These are phyloP conservation scores for Picea sitchensis DNA, from an alignment of 75 land plant species.

Conservation along the genomic window DNA sequence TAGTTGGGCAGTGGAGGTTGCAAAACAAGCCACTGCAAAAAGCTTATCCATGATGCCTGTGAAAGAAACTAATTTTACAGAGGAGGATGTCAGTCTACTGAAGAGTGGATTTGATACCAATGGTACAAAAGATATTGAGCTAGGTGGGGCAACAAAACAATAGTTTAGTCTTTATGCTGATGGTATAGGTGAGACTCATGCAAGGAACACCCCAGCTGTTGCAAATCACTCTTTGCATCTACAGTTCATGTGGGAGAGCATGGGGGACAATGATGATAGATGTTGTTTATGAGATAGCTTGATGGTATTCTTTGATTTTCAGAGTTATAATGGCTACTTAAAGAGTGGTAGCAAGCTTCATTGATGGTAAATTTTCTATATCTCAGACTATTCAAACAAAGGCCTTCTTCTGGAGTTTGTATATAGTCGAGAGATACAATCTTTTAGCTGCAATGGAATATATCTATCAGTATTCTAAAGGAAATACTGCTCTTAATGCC, in stretches of 20 bases:
- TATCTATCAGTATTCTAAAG: background rate
- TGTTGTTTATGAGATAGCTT: background rate
- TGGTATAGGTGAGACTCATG: background rate
- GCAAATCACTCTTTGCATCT: background rate
- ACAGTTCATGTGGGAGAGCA: background rate
- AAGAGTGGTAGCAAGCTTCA: background rate
- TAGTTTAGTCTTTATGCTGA: background rate
- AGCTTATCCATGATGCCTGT: background rate
- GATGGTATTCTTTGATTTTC: slow-evolving; percentile 3
- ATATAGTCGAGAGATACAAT: slow-evolving; percentile 4
- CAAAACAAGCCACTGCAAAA: slow-evolving; percentile 34
- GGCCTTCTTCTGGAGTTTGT: background rate
- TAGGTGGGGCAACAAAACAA: background rate
- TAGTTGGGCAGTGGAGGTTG: slow-evolving; percentile 60
- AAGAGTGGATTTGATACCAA: slow-evolving; percentile 12
- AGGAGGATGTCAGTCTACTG: slow-evolving; percentile 33
- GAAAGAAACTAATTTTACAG: slow-evolving; percentile 5
- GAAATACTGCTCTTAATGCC: background rate
- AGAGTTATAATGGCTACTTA: background rate
- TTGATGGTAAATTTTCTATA: background rate
- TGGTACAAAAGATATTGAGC: slow-evolving; percentile 16
- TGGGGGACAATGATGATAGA: background rate
- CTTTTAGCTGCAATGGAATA: background rate
- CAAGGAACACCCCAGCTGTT: background rate
- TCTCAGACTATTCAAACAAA: background rate